A percentile compares a stretch with the other conserved stretches of the same genome.
Evolutionary conservation across 108 stramenopile genomes (phyloP).

Genomic region (Cyclotella kingstonii): DNA sequence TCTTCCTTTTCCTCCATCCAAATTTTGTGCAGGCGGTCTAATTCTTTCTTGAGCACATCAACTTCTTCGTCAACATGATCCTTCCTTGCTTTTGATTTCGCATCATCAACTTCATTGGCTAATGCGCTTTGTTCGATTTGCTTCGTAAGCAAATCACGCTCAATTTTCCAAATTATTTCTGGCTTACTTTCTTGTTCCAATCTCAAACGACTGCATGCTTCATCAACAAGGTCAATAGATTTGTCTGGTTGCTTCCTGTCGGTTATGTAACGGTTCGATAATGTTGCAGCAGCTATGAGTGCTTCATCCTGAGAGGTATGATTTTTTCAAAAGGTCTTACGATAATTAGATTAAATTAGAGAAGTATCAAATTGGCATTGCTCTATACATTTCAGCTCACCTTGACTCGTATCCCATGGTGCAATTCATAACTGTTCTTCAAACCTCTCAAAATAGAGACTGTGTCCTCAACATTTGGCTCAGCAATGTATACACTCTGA

Average conservation of each 20-base stretch:
- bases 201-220: constrained; percentile 76
- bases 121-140: constrained; percentile 79
- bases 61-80: constrained; percentile 65
- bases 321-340: too few relatives aligned
- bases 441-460: constrained; percentile 92
- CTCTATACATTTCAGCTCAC: constrained; percentile 3
- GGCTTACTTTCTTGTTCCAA: constrained; percentile 79
- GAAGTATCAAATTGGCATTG: too few relatives aligned
- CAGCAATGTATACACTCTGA: constrained; percentile 89
- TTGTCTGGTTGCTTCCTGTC: constrained; percentile 94
- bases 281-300: constrained; percentile 87
- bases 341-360: too few relatives aligned
- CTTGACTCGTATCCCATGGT: constrained; percentile 91
- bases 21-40: constrained; percentile 54
- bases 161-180: constrained; percentile 74
- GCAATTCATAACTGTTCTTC: constrained; percentile 80
- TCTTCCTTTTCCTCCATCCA: constrained; percentile 70
- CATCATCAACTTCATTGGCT: constrained; percentile 63
- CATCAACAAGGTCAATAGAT: constrained; percentile 94
- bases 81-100: constrained; percentile 46
- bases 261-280: constrained; percentile 92
- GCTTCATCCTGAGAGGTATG: constrained; percentile 84
- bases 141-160: constrained; percentile 73
- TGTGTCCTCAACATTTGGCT: constrained; percentile 92
- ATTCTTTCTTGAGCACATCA: constrained; percentile 59